Base-by-base conservation (phyloP, 495 filamentous ascomycete species). In the Lasiosphaeriaceae sp. region DNA sequence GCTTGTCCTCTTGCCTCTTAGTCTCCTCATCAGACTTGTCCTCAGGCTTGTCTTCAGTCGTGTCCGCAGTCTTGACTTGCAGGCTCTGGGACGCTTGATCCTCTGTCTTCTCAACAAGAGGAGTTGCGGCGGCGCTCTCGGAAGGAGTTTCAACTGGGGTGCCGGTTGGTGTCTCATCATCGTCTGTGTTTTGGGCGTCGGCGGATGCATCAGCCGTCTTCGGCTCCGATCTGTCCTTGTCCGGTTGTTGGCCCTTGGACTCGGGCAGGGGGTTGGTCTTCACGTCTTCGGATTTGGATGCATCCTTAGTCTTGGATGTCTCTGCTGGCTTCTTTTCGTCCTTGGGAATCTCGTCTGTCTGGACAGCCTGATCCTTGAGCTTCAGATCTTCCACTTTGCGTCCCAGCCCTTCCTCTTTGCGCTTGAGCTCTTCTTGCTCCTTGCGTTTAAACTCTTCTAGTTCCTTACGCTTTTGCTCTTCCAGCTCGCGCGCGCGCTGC, bases 401-500 rank as follows among this genome's bases (percentile, higher is more conserved):
- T 50, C 62, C 66, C 47, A 57, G 65, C 51, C 72, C 72, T 9
- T 66, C 64, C 37, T 63, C 62, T 35, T 59, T 50, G 21, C 24
- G 55, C 22, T 57, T 59, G 22, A 68, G 65, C 39, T 65, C 53
- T 14, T 71, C 60, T 45, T 68, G 64, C 12, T 69, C 63, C 56
- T 70, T 60, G 3, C 67, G 74, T 66, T 77, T 71, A n/a, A 74
- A 71, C 12, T 63, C 70, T 34, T 50, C 65, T 37, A 77, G 71
- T 52, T 76, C 71, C 2, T 67, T n/a, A n/a, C n/a, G 67, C 64
- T 73, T 71, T 34, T 68, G 55, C n/a, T 71, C 72, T 50, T 75
- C 73, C 12, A 69, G 66, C 64, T 70, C 63, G 26, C 56, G 64
- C 59, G n/a, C n/a, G n/a, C n/a, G 67, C 64, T 73, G 70, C 37